These are phyloP conservation scores for Trichosporon sp. DNA, from an alignment of 1,284 basidiomycete species.

Conservation along the genomic window DNA sequence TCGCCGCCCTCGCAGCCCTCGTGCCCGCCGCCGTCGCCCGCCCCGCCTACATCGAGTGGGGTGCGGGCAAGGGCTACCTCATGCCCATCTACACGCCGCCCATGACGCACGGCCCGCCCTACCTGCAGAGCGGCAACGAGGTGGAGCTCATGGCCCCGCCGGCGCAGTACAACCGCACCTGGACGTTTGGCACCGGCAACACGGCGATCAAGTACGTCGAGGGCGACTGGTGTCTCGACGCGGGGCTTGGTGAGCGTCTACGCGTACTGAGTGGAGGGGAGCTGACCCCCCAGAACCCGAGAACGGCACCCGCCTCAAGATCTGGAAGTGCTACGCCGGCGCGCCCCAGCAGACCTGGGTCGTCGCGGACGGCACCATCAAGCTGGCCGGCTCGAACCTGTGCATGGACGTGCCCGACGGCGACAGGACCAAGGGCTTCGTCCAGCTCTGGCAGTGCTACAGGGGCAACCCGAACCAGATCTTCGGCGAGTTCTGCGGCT, in stretches of 20 bases:
- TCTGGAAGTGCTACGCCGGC: constrained; percentile 11
- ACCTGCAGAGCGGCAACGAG: background rate
- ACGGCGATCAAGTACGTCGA: background rate
- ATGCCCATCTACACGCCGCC: background rate
- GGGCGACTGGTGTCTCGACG: background rate
- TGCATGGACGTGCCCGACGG: background rate
- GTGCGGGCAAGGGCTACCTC: background rate
- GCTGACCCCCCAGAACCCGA: background rate
- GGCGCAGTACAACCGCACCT: background rate
- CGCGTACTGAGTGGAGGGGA: too few species aligned
- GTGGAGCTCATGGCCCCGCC: background rate
- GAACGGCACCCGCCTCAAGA: constrained; percentile 19
- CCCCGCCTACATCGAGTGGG: background rate
- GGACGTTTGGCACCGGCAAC: background rate
- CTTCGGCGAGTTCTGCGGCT: background rate
- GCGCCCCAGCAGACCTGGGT: constrained; percentile 22
- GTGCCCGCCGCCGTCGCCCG: background rate
- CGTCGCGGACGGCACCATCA: background rate
- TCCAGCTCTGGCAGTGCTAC: background rate
- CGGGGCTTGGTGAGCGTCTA: background rate
- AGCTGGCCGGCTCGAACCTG: background rate
- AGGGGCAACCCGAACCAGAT: background rate
- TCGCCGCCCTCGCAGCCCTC: background rate
- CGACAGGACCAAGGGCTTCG: background rate
- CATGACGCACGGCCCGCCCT: too few species aligned